Conservation (phyloP, 768 basidiomycete species). For the Pleurotus tuber-regium region DNA sequence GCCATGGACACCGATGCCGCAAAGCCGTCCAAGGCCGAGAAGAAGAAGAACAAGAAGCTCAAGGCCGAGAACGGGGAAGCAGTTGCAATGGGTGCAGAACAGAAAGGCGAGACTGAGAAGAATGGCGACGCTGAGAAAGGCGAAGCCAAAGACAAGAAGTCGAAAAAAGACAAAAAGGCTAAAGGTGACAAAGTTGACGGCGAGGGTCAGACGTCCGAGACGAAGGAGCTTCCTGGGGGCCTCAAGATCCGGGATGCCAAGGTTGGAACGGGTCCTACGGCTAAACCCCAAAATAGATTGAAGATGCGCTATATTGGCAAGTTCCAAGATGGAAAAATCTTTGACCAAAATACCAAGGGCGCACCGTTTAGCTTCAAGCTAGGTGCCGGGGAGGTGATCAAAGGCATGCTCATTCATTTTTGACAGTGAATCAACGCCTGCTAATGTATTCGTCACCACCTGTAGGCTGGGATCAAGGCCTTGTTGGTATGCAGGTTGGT, state of each 20-base stretch:
- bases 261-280: conserved; percentile 78
- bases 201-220: neutral
- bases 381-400: conserved; percentile 90
- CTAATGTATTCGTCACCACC: conserved; percentile 1
- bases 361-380: conserved; percentile 83
- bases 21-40: conserved; percentile 22
- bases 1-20: conserved; percentile 32
- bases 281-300: conserved; percentile 82
- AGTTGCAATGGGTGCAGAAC: conserved; percentile 20
- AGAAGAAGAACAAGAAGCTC: conserved; percentile 66
- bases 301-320: conserved; percentile 94
- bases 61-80: conserved; percentile 53
- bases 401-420: conserved; percentile 62
- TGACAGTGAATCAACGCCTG: neutral
- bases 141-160: conserved; percentile 15
- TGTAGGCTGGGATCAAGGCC: conserved; percentile 86
- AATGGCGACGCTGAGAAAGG: conserved; percentile 25
- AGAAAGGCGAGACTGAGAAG: conserved; percentile 56
- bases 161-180: conserved; percentile 28
- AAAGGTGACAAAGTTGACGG: conserved; percentile 21
- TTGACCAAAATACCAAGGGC: conserved; percentile 82
- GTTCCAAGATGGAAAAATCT: conserved; percentile 68
- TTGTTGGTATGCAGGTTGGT: conserved; percentile 88
- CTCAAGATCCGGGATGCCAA: conserved; percentile 76
- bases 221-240: conserved; percentile 64